Base-by-base conservation (phyloP, 495 filamentous ascomycete genomes). In the Emericellopsis terricola region DNA sequence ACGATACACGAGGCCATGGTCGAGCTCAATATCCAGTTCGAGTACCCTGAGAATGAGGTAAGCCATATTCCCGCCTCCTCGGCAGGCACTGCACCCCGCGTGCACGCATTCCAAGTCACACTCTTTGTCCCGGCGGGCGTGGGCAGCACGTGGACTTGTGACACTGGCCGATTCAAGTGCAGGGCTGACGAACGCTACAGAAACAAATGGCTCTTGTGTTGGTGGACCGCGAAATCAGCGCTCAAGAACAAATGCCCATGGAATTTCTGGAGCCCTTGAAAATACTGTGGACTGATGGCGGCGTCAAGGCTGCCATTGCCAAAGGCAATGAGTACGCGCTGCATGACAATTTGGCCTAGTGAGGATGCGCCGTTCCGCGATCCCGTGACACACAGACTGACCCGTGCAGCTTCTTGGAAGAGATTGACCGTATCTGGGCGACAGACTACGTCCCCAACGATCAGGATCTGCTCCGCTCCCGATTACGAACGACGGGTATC, bases 261-360 rank as follows among this genome's bases (percentile, higher is more conserved):
- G 57, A 83, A 44, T 73, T 72, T 60, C 57, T 79, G 36, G 54
- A 71, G 51, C 83, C 91, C 3, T 80, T 94, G 64, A 77, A 76
- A 46, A 66, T 64, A 21, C 69, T 96, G 38, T 97, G 89, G 89
- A 58, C 55, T 10, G 89, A 97, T 52, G 48, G 47, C 23, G 85
- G 85, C 18, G 78, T 97, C 8, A 83, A 84, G 53, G 66, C 77
- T 45, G 82, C 81, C 24, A 83, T 96, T 41, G 68, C 71, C 36
- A 78, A 85, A 45, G 89, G 87, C 34, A 87, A 94, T 49, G 91
- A 96, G 57, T 97, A 85, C 56, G 87, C 89, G 24, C 69, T 97
- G 23, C 84, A 96, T 49, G 89, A 97, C 52, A 94, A 94, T 40
- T 55, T 94, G 43, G 71, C 71, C 54, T 97, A 94, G 89, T 97